These are phyloP conservation scores for Spathaspora arborariae DNA, from an alignment of 805 yeast genomes.

Conservation along the genomic window DNA sequence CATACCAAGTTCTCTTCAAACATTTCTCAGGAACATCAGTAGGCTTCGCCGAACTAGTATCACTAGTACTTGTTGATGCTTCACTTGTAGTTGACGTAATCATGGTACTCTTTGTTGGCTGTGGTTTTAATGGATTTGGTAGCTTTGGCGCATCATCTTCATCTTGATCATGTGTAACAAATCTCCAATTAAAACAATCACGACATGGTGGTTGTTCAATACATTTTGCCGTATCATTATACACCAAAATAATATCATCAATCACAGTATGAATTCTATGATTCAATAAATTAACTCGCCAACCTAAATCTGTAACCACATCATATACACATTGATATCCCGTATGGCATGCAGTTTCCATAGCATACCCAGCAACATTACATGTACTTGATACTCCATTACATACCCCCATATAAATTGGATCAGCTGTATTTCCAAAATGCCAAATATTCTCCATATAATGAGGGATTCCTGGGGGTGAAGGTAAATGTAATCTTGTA, in stretches of 20 bases:
- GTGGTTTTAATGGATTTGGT: slow-evolving; percentile 37
- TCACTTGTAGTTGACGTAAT: slow-evolving; percentile 10
- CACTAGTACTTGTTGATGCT: slow-evolving; percentile 4
- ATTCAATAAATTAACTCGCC: slow-evolving; percentile 84
- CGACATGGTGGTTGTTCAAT: slow-evolving; percentile 74
- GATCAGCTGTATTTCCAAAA: slow-evolving; percentile 95
- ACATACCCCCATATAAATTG: slow-evolving; percentile 94
- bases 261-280: slow-evolving; percentile 91
- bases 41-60: slow-evolving; percentile 8
- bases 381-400: slow-evolving; percentile 90
- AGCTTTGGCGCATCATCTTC: slow-evolving; percentile 34
- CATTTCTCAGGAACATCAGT: slow-evolving; percentile 41
- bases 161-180: slow-evolving; percentile 47
- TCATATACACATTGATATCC: slow-evolving; percentile 88
- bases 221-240: slow-evolving; percentile 78
- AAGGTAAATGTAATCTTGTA: slow-evolving; percentile 79
- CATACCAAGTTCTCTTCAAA: slow-evolving; percentile 62
- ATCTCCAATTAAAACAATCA: slow-evolving; percentile 90
- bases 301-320: slow-evolving; percentile 82
- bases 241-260: slow-evolving; percentile 66
- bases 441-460: slow-evolving; percentile 88
- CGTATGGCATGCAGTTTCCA: slow-evolving; percentile 94
- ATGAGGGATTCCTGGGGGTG: slow-evolving; percentile 84
- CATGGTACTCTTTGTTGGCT: slow-evolving; percentile 6
- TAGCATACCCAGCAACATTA: slow-evolving; percentile 89